Base-by-base conservation (phyloP, 192 early-diverging fungal genomes). In the Backusella luteola region DNA sequence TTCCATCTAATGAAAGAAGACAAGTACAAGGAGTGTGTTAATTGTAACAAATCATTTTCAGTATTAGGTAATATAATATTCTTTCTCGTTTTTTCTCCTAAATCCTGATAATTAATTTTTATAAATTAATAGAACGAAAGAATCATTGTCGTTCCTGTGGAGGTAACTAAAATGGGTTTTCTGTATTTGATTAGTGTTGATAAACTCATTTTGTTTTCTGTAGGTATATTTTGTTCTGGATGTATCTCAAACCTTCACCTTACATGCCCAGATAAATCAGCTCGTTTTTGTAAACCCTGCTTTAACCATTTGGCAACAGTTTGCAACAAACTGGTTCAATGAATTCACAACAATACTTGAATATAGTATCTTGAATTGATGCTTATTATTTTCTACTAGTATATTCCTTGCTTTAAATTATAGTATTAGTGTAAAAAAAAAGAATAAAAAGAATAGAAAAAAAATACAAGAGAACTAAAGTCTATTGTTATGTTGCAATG, bases 91-190 rank as follows among this genome's bases (percentile, higher is more conserved):
- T 26, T 42, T 56, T 63, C 39, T 23, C 52, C 52, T 53, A 53
- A 17, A 52, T 21, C 7, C 21, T 56, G 21, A 56, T 21, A 19
- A 56, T 32, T 34, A 44, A 66, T 39, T 70, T 12, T 56, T 34
- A n/a, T 26, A 59, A 38, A 66, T 70, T 34, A 39, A 34, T 75
- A 84, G 88, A 89, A 56, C 79, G 88, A 19, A 79, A 84, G 52
- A 77, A 81, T 42, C 82, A 84, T 71, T 89, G 88, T 69, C 86
- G 81, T 34, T 83, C 86, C 9, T 89, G 86, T 49, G 86, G 86
- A 71, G 88, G 86, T 77, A 77, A 77, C 8, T 63, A 29, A 32
- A 66, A 39, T 9, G 26, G 17, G 0, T 2, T 68, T 17, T 29
- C 34, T 41, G 34, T 21, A 21, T 29, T 26, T 32, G 17, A 19